Conservation (phyloP, 768 basidiomycete species). For the Psilocybe subaeruginosa region DNA sequence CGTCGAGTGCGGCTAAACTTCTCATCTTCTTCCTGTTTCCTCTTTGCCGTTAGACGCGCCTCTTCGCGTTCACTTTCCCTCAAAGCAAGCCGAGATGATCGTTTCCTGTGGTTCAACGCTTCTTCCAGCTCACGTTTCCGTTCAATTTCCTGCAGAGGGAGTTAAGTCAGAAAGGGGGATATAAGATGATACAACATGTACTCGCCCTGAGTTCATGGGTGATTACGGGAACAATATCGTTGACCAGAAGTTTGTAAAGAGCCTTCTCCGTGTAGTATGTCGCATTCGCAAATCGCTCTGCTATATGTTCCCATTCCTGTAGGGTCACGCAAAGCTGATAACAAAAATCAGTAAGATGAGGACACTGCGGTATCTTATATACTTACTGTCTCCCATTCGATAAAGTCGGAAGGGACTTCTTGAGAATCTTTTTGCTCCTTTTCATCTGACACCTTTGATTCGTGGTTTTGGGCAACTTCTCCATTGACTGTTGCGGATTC, state of each 20-base stretch:
- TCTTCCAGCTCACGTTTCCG: conserved; percentile 68
- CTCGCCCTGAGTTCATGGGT: conserved; percentile 67
- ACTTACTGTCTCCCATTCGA: conserved; percentile 93
- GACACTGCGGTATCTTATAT: not conserved
- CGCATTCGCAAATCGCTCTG: conserved; percentile 74
- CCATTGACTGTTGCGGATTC: not conserved
- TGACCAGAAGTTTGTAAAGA: conserved; percentile 67
- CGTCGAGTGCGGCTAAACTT: conserved; percentile 66
- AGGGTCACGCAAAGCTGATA: conserved; percentile 75
- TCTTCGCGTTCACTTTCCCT: conserved; percentile 83
- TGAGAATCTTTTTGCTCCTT: conserved; percentile 17
- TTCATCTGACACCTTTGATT: conserved; percentile 10
- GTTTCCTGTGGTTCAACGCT: conserved; percentile 83
- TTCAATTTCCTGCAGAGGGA: conserved; percentile 55
- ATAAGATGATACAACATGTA: not conserved
- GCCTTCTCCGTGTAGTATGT: conserved; percentile 82
- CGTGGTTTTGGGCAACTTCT: not conserved
- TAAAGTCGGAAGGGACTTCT: conserved; percentile 52
- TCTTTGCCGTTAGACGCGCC: conserved; percentile 59
- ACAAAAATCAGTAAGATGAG: not conserved
- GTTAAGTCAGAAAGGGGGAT: not conserved
- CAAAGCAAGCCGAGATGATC: conserved; percentile 85
- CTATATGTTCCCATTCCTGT: conserved; percentile 83
- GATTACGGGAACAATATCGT: conserved; percentile 72
- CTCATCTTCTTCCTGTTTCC: conserved; percentile 68